Base-by-base conservation (phyloP, 2,329 filamentous ascomycete species). In the Pseudogymnoascus sp. region DNA sequence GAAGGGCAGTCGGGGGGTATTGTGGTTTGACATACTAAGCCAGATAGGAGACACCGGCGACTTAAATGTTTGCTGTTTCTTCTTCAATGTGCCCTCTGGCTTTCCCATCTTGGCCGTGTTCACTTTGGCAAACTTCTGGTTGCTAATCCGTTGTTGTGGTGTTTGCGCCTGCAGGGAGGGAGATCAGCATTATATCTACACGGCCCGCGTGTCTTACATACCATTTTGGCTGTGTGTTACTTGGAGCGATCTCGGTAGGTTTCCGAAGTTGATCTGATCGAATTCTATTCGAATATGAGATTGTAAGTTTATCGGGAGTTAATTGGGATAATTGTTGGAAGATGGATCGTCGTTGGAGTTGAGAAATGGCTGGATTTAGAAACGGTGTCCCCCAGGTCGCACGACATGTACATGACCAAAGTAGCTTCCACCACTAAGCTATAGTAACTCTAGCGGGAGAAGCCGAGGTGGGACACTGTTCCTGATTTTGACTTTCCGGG, bases 141-240 rank as follows among this genome's bases (percentile, higher is more conserved):
- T 95, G 67, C 88, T 87, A 73, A 86, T 86, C 75, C 90, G 88
- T 81, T 95, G 91, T 76, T 91, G 84, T 70, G 88, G 90, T 69
- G 90, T 95, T 87, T 93, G 90, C 70, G 87, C 89, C 89, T 92
- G 72, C 4, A 34, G 28, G 8, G 8, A 31, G 28, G 14, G 34
- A 56, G 28, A 56, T 56, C 50, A 56, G 50, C 50, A 56, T 34
- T 34, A 21, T 34, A 18, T 34, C 12, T 34, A 56, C 28, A 14
- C 16, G 16, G 2, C 16, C 5, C 10, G 28, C 28, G n/a, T 18
- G 50, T 36, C 50, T 16, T 16, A 16, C 66, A 63, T 65, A 68
- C 68, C 68, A 69, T 69, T 65, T 61, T 68, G 66, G 56, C 42
- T 42, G 44, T 62, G 37, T 31, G 34, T 18, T 56, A 21, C 50